A percentile compares a stretch with the other conserved stretches of the same genome.
Conservation (phyloP, 768 basidiomycete species). For the Suillus fuscotomentosus region DNA sequence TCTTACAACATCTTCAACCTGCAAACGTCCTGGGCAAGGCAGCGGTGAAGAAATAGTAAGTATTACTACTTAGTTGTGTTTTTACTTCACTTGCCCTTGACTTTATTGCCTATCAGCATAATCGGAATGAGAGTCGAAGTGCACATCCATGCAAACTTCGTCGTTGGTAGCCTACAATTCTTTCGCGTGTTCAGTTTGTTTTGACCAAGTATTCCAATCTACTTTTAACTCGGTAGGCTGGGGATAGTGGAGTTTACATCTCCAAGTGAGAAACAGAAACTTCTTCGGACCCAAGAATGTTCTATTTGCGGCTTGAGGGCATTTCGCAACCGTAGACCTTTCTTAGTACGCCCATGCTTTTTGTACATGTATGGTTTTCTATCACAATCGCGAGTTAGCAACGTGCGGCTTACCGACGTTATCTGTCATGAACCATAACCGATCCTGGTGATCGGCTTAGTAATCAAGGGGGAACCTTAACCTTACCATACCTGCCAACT, state of each 20-base stretch:
- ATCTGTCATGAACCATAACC: too few relatives aligned
- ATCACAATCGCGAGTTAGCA: neutral
- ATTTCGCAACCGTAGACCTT: too few relatives aligned
- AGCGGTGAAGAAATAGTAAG: neutral
- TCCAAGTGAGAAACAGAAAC: neutral
- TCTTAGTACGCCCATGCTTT: neutral
- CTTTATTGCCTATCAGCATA: neutral
- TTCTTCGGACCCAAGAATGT: neutral
- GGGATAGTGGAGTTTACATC: neutral
- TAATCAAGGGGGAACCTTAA: neutral
- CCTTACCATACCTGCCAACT: neutral
- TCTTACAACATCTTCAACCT: neutral
- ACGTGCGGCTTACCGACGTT: too few relatives aligned
- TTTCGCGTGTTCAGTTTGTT: too few relatives aligned
- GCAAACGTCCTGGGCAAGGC: neutral
- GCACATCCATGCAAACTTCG: conserved; percentile 25
- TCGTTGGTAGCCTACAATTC: conserved; percentile 13
- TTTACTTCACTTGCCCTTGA: neutral
- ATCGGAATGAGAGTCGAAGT: conserved; percentile 27
- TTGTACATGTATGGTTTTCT: neutral
- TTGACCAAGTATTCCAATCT: neutral
- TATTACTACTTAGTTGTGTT: neutral
- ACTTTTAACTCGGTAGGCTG: neutral
- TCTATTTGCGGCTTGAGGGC: neutral
- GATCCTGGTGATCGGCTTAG: too few relatives aligned